Evolutionary conservation across 139 green algal species (phyloP), one percentile per base, ranked within the genome.

Genomic region (Penium margaritaceum): DNA sequence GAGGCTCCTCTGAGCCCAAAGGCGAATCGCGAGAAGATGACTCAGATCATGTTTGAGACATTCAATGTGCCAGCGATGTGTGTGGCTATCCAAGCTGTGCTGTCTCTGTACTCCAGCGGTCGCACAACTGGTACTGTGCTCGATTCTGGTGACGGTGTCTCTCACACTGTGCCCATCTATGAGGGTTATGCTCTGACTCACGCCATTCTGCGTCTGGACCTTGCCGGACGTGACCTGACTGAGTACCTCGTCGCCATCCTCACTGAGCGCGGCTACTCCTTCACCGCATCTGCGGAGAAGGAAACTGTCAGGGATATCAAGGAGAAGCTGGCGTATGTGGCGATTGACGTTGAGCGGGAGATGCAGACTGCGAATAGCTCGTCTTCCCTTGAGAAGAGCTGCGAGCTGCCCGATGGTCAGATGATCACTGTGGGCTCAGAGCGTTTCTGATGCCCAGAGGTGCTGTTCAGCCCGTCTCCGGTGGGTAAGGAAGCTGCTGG

Each of bases 351-450:
- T 78, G 93, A 97, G 81, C 79, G 90, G 70, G 94, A 98, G 85
- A 88, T 97, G 84, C 83, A 86, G 33, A 96, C 88, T 33, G 74
- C 84, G 19, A 64, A 85, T 24, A 83, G 79, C 64, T 90, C 76
- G 65, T 93, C 87, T 36, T 89, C 88, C 19, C 76, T 97, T 7
- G 94, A 98, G 85, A 98, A 97, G 88, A 90, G 81, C 41, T 86
- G 82, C 70, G 82, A 86, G 43, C 62, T 86, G 38, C 80, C 82
- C 24, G 72, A 79, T 34, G 33, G 81, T 30, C 88, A 97, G 89
- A 84, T 96, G 14, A 80, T 85, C 55, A 84, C 68, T n/a, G 54
- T 84, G 21, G 78, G 78, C 19, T 57, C 70, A 33, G 78, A 84
- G 68, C 46, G 78, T 2, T 84, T 84, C 78, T 33, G 78, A 4